Evolutionary conservation across 2,329 filamentous ascomycete species (phyloP).

Genomic region (Balansia obtecta): DNA sequence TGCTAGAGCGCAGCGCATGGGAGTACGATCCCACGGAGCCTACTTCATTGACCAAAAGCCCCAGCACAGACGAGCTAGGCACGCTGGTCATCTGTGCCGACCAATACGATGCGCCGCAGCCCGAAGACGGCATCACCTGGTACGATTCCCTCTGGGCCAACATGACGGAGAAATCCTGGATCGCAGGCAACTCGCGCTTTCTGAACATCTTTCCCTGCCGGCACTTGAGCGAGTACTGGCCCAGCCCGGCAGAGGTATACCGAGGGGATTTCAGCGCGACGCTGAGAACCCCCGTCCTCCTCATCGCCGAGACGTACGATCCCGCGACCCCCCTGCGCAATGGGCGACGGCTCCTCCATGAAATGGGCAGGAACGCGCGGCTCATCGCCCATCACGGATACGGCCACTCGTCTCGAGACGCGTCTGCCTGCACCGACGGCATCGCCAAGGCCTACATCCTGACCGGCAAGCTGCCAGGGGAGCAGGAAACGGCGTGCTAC

Average conservation of each 20-base stretch:
- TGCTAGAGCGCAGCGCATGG: constrained; percentile 27
- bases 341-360: constrained; percentile 27
- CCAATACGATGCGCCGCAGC: constrained; percentile 29
- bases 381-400: constrained; percentile 37
- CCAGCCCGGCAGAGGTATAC: too few species aligned
- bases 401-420: constrained; percentile 33
- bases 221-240: constrained; percentile 29
- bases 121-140: constrained; percentile 27
- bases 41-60: constrained; percentile 14
- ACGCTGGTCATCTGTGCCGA: constrained; percentile 33
- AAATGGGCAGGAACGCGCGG: constrained; percentile 36
- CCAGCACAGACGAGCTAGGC: constrained; percentile 26
- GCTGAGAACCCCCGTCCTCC: constrained; percentile 29
- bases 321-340: constrained; percentile 37
- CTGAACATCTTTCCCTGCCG: constrained; percentile 32
- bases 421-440: constrained; percentile 31
- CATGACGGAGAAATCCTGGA: constrained; percentile 33
- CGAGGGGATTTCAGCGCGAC: too few species aligned
- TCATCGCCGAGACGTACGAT: constrained; percentile 37
- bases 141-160: constrained; percentile 33
- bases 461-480: constrained; percentile 26
- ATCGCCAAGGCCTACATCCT: constrained; percentile 28
- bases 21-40: constrained; percentile 27
- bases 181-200: constrained; percentile 35
- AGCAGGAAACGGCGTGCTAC: constrained; percentile 31